These are phyloP conservation scores for Monosporozyma unispora DNA, from an alignment of 805 yeast genomes.

Conservation along the genomic window DNA sequence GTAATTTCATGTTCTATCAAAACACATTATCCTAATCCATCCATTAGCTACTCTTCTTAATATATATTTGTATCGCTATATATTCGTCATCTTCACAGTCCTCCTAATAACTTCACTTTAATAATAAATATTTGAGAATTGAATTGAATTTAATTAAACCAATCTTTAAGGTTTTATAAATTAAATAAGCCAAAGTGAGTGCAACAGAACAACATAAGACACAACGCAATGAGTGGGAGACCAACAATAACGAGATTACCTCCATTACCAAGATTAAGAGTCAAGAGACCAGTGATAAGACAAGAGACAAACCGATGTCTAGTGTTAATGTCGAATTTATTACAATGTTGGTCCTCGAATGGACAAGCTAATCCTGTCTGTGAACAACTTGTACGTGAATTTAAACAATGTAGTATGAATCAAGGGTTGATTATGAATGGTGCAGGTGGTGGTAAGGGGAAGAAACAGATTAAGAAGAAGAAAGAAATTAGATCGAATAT, in stretches of 20 bases:
- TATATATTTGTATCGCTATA: no score
- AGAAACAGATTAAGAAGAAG: not conserved
- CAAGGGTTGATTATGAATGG: not conserved
- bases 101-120: not conserved
- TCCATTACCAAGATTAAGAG: slow-evolving; percentile 64
- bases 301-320: slow-evolving; percentile 62
- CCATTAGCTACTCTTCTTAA: no score
- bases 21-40: no score
- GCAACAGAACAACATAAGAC: not conserved
- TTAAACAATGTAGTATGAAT: slow-evolving; percentile 58
- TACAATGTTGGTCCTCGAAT: slow-evolving; percentile 95
- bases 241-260: slow-evolving; percentile 44
- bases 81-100: not conserved
- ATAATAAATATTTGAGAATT: not conserved
- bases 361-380: slow-evolving; percentile 74
- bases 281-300: slow-evolving; percentile 52
- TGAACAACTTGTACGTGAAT: slow-evolving; percentile 51
- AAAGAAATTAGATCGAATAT: slow-evolving; percentile 26
- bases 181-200: no score
- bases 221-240: not conserved
- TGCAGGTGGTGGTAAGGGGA: slow-evolving; percentile 14
- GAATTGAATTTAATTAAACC: not conserved
- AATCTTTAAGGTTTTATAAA: not conserved
- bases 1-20: slow-evolving; percentile 42
- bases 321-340: slow-evolving; percentile 72